A percentile compares a stretch with the other conserved stretches of the same genome.
Evolutionary conservation across 2,329 filamentous ascomycete genomes (phyloP).

Genomic region (Scolecobasidium constrictum): DNA sequence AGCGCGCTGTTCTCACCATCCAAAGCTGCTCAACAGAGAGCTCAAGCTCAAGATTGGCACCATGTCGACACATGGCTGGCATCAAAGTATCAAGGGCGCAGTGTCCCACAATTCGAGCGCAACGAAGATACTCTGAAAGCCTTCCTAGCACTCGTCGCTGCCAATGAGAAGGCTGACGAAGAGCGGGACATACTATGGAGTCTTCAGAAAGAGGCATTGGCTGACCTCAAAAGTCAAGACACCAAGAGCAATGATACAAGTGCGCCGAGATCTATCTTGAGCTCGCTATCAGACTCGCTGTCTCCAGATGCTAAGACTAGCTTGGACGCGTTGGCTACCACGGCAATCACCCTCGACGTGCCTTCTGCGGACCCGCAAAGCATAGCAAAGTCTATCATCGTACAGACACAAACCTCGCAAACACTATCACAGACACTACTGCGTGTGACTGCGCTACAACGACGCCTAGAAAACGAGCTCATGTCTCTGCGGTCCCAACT

Average conservation of each 20-base stretch:
- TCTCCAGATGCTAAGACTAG: not conserved
- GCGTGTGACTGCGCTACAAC: conserved; percentile 7
- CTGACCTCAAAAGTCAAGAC: conserved; percentile 32
- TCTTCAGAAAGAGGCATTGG: conserved; percentile 49
- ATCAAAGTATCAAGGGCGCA: conserved; percentile 53
- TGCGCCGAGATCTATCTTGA: not conserved
- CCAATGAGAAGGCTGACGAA: conserved; percentile 71
- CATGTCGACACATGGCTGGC: conserved; percentile 75
- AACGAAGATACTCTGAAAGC: conserved; percentile 73
- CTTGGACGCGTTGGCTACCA: not conserved
- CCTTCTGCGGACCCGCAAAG: conserved; percentile 1
- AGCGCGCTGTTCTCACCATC: conserved; percentile 47
- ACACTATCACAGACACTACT: conserved; percentile 2
- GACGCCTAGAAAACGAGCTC: conserved; percentile 7
- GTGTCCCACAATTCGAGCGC: conserved; percentile 68
- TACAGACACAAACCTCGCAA: conserved; percentile 3
- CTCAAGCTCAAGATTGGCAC: conserved; percentile 82
- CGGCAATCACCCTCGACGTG: conserved; percentile 4
- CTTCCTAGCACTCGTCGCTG: conserved; percentile 60
- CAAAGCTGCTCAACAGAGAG: conserved; percentile 63
- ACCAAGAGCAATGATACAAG: not conserved
- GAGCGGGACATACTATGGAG: conserved; percentile 47
- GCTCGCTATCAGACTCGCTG: not conserved
- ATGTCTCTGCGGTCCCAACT: conserved; percentile 4
- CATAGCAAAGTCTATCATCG: conserved; percentile 8